Evolutionary conservation across 192 early-diverging fungal genomes (phyloP), one percentile per base, ranked within the genome.

Genomic region (Backusella psychrophila): DNA sequence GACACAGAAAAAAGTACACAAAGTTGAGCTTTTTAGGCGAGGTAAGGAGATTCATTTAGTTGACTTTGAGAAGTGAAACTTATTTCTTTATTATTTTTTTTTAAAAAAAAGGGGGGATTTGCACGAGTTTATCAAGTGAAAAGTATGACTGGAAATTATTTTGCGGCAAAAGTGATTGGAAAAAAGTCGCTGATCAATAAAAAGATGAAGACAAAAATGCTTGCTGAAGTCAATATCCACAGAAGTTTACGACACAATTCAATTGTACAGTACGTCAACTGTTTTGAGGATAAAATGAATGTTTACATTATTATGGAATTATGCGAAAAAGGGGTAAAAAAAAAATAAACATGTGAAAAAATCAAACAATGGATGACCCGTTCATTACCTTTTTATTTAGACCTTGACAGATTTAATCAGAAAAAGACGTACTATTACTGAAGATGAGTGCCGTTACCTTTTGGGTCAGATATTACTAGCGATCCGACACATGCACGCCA

Each of bases 231-330:
- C 81, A 88, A 89, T 46, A 93, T 96, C 29, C 95, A 96, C 78
- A 85, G 89, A 72, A 59, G 67, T 12, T 77, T 96, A 79, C 85
- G 79, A 11, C 96, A 99, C 82, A 85, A 84, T 11, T 88, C 91
- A 67, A 94, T 99, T 74, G 95, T 98, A 38, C 83, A 82, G 15
- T 98, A 95, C 71, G 70, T 90, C 56, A 86, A 90, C 41, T 89
- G 92, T 68, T 98, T 98, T 86, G 97, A 99, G 84, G 96, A 99
- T 83, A 80, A 84, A 23, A 85, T 87, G 49, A 90, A 92, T 78
- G 91, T 98, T 11, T 98, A 96, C 81, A 87, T 99, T 75, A 84
- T 97, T 15, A 80, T 99, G 80, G 98, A 99, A 83, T 83, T 96
- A 23, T 99, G 98, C 82, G 91, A 92, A 41, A 96, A 93, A 78